Evolutionary conservation across 108 stramenopile genomes (phyloP).

Genomic region (Hondaea fermentalgiana): DNA sequence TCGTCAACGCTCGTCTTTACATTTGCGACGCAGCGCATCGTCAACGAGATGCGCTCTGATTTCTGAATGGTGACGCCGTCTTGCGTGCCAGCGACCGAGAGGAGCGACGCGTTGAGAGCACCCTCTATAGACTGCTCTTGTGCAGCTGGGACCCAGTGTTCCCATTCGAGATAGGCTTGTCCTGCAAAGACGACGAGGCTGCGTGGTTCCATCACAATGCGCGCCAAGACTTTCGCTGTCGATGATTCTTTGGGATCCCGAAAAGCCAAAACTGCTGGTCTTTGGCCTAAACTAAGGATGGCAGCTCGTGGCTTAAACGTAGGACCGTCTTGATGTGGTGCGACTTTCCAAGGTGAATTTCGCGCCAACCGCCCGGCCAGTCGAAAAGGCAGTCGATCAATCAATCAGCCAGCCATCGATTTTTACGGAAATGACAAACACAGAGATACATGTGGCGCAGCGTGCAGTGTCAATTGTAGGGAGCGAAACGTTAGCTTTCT

Average conservation of each 20-base stretch:
- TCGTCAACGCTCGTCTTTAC: background rate
- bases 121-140: background rate
- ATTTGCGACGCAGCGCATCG: background rate
- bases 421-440: too few species aligned
- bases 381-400: too few species aligned
- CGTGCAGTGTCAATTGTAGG: too few species aligned
- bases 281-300: background rate
- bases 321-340: background rate
- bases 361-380: too few species aligned
- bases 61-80: background rate
- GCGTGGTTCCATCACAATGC: background rate
- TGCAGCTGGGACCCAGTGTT: background rate
- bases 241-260: background rate
- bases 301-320: background rate
- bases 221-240: background rate
- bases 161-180: background rate
- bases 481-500: too few species aligned
- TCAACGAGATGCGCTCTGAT: background rate
- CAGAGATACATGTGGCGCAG: too few species aligned
- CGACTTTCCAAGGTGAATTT: background rate
- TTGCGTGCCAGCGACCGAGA: background rate
- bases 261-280: background rate
- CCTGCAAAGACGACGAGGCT: background rate
- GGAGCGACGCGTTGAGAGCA: background rate
- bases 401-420: too few species aligned